Conservation (phyloP, 352 stramenopile species). For the Pythium oligandrum region DNA sequence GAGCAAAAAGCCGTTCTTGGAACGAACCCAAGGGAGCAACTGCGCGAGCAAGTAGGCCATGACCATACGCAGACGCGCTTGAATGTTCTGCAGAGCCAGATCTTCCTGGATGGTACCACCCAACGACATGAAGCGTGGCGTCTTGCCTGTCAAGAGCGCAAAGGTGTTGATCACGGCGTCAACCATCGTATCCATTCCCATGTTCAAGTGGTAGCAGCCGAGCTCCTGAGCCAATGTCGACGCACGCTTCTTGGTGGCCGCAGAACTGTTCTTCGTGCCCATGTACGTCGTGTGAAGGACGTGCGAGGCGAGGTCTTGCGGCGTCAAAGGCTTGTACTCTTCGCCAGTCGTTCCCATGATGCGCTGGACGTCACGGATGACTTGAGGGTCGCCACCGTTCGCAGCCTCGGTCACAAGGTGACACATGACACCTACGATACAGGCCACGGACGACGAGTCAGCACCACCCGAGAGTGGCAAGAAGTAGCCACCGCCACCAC, state of each 20-base stretch:
- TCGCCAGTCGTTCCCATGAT: conserved; percentile 59
- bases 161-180: conserved; percentile 82
- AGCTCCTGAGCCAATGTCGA: conserved; percentile 88
- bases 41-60: conserved; percentile 97
- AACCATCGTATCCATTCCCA: conserved; percentile 96
- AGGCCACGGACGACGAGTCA: conserved; percentile 94
- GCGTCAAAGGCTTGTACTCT: conserved; percentile 53
- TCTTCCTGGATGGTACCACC: conserved; percentile 93
- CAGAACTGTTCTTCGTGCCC: conserved; percentile 95
- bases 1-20: conserved; percentile 93
- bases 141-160: conserved; percentile 80
- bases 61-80: conserved; percentile 97
- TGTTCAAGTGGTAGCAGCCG: conserved; percentile 93
- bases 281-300: conserved; percentile 98
- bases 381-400: conserved; percentile 69
- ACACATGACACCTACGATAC: conserved; percentile 98
- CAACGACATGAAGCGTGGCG: conserved; percentile 81
- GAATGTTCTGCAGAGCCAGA: conserved; percentile 98
- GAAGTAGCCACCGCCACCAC: conserved; percentile 88
- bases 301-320: conserved; percentile 88
- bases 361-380: conserved; percentile 84
- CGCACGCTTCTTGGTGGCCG: conserved; percentile 88
- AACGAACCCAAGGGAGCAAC: conserved; percentile 97
- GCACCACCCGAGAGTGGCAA: conserved; percentile 96
- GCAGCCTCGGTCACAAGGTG: conserved; percentile 88